These are phyloP conservation scores for Aspergillus neoniger DNA, from an alignment of 2,329 filamentous ascomycete genomes.

Conservation along the genomic window DNA sequence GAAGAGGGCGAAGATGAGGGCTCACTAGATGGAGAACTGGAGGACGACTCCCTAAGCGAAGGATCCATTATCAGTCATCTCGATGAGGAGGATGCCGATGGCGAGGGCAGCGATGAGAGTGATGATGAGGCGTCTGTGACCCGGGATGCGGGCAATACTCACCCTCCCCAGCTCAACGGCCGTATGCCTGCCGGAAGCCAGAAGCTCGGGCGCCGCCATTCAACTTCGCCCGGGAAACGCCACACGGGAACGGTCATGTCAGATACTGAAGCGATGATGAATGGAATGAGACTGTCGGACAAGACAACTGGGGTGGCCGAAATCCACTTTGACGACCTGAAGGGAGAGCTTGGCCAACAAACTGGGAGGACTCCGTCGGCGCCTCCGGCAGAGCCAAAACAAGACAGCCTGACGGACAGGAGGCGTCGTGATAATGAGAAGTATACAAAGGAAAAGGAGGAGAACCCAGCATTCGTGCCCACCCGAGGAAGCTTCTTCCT, in stretches of 20 bases:
- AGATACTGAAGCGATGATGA: conserved; percentile 64
- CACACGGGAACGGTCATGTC: conserved; percentile 44
- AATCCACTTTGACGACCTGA: conserved; percentile 55
- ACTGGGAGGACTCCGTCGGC: conserved; percentile 44
- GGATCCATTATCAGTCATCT: conserved; percentile 58
- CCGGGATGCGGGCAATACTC: conserved; percentile 24
- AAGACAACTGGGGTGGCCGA: conserved; percentile 39
- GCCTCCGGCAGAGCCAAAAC: conserved; percentile 39
- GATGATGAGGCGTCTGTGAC: conserved; percentile 49
- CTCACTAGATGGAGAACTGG: conserved; percentile 52
- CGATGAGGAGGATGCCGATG: conserved; percentile 61
- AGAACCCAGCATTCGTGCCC: conserved; percentile 90
- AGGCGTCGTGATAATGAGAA: conserved; percentile 86
- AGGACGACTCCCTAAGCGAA: conserved; percentile 66
- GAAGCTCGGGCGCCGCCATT: conserved; percentile 38
- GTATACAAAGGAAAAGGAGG: conserved; percentile 82
- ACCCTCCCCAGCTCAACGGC: conserved; percentile 29
- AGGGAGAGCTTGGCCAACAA: conserved; percentile 29
- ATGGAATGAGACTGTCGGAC: conserved; percentile 55
- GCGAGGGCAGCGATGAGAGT: conserved; percentile 60
- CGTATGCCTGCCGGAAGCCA: conserved; percentile 30
- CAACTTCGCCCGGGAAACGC: conserved; percentile 34
- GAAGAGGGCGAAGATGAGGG: conserved; percentile 54
- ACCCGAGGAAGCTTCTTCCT: conserved; percentile 96
- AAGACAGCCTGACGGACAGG: conserved; percentile 66